Conservation (phyloP, 805 yeast species). For the Clavispora phyllophila region DNA sequence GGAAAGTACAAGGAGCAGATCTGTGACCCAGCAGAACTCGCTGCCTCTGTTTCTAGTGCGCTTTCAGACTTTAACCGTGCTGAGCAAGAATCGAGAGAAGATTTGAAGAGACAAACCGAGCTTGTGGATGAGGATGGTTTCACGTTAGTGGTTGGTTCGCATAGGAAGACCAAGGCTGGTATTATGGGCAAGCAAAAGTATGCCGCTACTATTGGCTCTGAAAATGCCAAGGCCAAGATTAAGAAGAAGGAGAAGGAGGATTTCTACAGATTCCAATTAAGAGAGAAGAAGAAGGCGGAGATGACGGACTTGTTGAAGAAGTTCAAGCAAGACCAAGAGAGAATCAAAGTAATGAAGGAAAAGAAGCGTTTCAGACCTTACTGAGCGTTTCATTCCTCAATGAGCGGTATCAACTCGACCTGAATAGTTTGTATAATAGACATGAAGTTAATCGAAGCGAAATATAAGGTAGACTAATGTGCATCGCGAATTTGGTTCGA, state of each 20-base stretch:
- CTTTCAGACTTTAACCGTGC: slow-evolving; percentile 64
- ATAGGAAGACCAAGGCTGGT: slow-evolving; percentile 75
- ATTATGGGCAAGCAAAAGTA: slow-evolving; percentile 51
- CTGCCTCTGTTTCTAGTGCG: slow-evolving; percentile 52
- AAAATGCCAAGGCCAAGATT: slow-evolving; percentile 43
- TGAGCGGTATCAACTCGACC: slow-evolving; percentile 14
- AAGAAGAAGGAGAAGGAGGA: slow-evolving; percentile 79
- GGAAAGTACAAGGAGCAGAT: slow-evolving; percentile 27
- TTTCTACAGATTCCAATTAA: slow-evolving; percentile 92
- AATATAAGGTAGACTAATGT: no score
- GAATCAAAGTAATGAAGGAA: slow-evolving; percentile 71
- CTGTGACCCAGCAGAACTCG: slow-evolving; percentile 48
- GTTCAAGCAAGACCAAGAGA: slow-evolving; percentile 88
- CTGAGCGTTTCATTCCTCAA: slow-evolving; percentile 80
- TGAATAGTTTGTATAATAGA: neutral
- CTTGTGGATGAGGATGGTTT: slow-evolving; percentile 91
- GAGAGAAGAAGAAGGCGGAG: slow-evolving; percentile 88
- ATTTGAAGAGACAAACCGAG: slow-evolving; percentile 49
- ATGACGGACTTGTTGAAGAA: slow-evolving; percentile 81
- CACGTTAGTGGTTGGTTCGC: slow-evolving; percentile 82
- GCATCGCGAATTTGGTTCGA: neutral
- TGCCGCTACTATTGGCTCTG: slow-evolving; percentile 33
- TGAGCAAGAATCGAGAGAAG: slow-evolving; percentile 59
- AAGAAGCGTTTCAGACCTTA: slow-evolving; percentile 84
- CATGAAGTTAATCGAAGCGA: neutral